Evolutionary conservation across 768 basidiomycete genomes (phyloP), one percentile per base, ranked within the genome.

Genomic region (Calocera viscosa): DNA sequence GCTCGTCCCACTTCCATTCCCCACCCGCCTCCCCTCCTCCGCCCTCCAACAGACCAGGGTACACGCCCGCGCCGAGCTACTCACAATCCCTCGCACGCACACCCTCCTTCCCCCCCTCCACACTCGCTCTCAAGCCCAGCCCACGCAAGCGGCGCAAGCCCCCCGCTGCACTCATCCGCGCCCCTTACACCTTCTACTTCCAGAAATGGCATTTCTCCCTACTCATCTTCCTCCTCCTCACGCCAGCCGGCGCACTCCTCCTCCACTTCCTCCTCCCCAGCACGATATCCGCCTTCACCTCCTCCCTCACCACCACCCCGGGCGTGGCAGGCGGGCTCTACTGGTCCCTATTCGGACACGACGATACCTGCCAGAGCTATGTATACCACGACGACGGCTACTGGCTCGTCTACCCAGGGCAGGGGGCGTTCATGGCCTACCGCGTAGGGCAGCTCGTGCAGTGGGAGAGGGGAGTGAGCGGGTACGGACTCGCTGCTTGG

Each of bases 321-420:
- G 8, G 67, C 64, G 16, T 49, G 38, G 10, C 35, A 65, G 35
- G 67, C 65, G 26, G 67, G 64, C 5, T 71, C 22, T 72, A 71
- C 63, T 73, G 72, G 72, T 71, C 70, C 33, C 68, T 73, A 2
- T 72, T 73, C 33, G 71, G 71, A 0, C 39, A 67, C 1, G 63
- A 63, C 63, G 67, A 71, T 17, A 12, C 30, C 16, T 71, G 72
- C 33, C 69, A 68, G 67, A 39, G 39, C 1, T 72, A 67, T 67
- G 72, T 73, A 1, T 8, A 68, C 30, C 72, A 73, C 60, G 14
- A 35, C 38, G 72, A 73, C 43, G 71, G 71, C 0, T 73, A 70
- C 64, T 40, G 39, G 39, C 39, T 40, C 19, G 39, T 40, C 39
- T 40, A 40, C 39, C 39, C 39, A 10, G 39, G 39, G 39, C 39